phyloP scores from a whole-genome alignment of 495 filamentous ascomycete genomes.

The Aspergillus bridgeri region DNA sequence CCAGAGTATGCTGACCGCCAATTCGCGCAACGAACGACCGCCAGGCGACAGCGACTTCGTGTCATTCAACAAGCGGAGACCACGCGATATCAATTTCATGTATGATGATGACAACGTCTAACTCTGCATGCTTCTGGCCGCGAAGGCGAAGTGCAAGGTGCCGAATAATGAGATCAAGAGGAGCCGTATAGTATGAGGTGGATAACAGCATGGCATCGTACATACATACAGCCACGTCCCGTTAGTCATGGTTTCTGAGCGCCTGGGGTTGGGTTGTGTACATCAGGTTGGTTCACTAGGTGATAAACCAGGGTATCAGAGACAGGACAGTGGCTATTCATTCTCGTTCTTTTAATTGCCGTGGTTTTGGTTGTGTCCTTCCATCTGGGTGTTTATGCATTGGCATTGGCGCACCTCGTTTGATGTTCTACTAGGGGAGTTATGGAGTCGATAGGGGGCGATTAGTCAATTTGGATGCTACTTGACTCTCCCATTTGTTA shows the following conservation, averaged over 20 bases:
- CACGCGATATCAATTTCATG: constrained; percentile 80
- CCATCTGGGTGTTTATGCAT: constrained; percentile 3
- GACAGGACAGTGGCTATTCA: neutral
- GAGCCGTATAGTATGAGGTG: neutral
- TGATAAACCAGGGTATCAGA: neutral
- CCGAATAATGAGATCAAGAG: neutral
- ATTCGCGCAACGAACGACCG: constrained; percentile 82
- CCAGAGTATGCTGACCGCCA: constrained; percentile 96
- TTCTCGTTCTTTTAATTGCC: neutral
- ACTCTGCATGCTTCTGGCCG: constrained; percentile 10
- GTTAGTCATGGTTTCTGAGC: neutral
- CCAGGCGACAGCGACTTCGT: constrained; percentile 86
- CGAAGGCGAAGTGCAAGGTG: too few relatives aligned
- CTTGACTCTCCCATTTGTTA: neutral
- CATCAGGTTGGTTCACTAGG: neutral
- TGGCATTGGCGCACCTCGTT: constrained; percentile 1
- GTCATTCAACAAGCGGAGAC: constrained; percentile 67
- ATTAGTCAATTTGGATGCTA: neutral
- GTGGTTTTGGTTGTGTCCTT: neutral
- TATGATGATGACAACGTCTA: constrained; percentile 85
- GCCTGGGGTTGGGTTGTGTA: neutral
- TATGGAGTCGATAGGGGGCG: neutral
- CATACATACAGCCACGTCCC: neutral
- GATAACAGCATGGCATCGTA: neutral
- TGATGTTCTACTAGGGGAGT: neutral